Evolutionary conservation across 2,329 filamentous ascomycete genomes (phyloP), one percentile per base, ranked within the genome.

Genomic region (Colletotrichum eremochloae): DNA sequence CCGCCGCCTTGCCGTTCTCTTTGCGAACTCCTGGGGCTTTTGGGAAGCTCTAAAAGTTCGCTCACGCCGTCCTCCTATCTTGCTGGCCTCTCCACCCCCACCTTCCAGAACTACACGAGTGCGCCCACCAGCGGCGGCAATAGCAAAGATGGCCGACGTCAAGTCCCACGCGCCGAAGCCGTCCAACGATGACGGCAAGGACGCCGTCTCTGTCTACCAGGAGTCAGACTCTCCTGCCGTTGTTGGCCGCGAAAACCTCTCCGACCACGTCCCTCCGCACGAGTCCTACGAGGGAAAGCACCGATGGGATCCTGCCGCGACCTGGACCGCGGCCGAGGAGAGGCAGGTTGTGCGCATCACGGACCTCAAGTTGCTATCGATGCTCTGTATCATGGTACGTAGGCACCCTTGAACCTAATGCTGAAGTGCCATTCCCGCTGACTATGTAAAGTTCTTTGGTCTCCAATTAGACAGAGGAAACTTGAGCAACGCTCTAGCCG

Each of bases 391-490:
- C 52, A 81, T 81, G 79, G 61, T 81, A 68, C 85, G 84, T 86
- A 67, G 76, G 78, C 76, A 38, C 75, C 20, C 42, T 11, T 44
- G 20, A 15, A 24, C 20, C 4, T 7, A 14, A 31, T 11, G 33
- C 6, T 4, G 44, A 44, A 24, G 42, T 40, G 24, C 33, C 15
- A 15, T 50, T 58, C 57, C 40, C 53, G 53, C 48, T 63, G 33
- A 53, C 24, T n/a, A 9, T 44, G 15, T 65, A 14, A 50, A 50
- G 81, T 92, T 92, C 80, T 91, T 92, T 68, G 88, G 88, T 0
- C 82, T 92, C 5, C 89, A 92, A 76, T 81, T 92, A 9, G 90
- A 92, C 77, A 84, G 91, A 60, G 89, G 89, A 63, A 92, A 92
- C 76, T 81, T 92, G 76, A 84, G 84, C 67, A 90, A 91, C 75